Conservation (phyloP, 257 asterid genomes). For the Plantago elongata region DNA sequence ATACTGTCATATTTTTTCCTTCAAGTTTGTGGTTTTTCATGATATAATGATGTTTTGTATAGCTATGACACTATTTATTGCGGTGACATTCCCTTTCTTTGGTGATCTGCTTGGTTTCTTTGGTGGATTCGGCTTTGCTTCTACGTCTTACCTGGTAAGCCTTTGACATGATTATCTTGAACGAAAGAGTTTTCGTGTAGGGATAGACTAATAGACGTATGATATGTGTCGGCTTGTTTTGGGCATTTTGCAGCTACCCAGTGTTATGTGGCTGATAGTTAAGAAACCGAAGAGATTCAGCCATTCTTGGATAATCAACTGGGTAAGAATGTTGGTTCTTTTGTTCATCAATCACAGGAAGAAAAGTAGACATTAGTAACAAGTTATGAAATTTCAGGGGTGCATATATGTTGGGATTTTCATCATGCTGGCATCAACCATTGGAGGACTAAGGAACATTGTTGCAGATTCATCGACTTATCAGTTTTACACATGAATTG, state of each 20-base stretch:
- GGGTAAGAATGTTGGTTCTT: constrained; percentile 41
- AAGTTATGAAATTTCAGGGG: constrained; percentile 30
- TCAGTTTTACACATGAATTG: constrained; percentile 54
- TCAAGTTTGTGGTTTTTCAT: too few relatives aligned
- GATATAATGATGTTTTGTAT: constrained; percentile 17
- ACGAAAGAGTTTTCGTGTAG: not conserved
- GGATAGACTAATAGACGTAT: not conserved
- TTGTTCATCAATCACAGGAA: not conserved
- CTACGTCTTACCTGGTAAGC: constrained; percentile 85
- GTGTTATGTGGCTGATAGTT: constrained; percentile 74
- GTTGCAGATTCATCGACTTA: constrained; percentile 66
- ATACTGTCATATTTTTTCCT: too few relatives aligned
- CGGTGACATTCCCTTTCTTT: constrained; percentile 87
- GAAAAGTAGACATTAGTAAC: not conserved
- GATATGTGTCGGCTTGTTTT: not conserved
- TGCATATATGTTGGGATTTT: constrained; percentile 48
- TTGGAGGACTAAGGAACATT: constrained; percentile 80
- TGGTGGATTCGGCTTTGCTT: constrained; percentile 95
- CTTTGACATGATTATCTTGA: not conserved
- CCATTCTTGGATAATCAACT: constrained; percentile 69
- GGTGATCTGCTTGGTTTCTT: constrained; percentile 96
- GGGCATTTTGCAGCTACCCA: constrained; percentile 57
- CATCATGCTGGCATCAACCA: constrained; percentile 76
- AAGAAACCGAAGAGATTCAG: constrained; percentile 74
- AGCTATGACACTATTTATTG: constrained; percentile 80